Evolutionary conservation across 139 green algal genomes (phyloP).

Genomic region (Chlorella sorokiniana): DNA sequence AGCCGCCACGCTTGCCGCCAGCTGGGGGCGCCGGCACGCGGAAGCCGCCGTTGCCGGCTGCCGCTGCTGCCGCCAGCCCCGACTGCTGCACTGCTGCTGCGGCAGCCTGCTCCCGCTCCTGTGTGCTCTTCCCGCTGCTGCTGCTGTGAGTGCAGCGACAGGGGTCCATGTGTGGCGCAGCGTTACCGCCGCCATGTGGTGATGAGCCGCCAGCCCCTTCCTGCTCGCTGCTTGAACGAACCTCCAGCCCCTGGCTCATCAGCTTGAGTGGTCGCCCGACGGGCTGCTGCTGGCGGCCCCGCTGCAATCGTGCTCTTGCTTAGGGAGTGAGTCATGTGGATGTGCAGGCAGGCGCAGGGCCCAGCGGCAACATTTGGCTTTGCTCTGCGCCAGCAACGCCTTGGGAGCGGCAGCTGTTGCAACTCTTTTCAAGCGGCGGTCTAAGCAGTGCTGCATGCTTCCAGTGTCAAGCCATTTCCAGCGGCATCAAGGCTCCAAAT

Average conservation of each 20-base stretch:
- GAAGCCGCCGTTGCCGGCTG: not conserved
- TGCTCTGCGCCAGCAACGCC: too few relatives aligned
- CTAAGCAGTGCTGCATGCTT: too few relatives aligned
- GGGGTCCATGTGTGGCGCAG: not conserved
- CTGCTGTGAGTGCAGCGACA: conserved; percentile 1
- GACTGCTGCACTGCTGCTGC: conserved; percentile 13
- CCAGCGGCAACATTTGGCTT: too few relatives aligned
- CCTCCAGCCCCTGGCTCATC: conserved; percentile 30
- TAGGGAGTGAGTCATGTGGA: conserved; percentile 26
- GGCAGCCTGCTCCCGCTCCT: not conserved
- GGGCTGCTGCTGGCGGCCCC: conserved; percentile 15
- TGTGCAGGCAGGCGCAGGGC: too few relatives aligned
- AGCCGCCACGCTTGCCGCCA: not conserved
- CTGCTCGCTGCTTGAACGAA: not conserved
- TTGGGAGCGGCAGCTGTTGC: too few relatives aligned
- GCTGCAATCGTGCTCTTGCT: conserved; percentile 3
- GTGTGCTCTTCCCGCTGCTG: not conserved
- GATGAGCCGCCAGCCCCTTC: not conserved
- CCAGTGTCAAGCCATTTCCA: too few relatives aligned
- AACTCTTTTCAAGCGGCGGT: too few relatives aligned
- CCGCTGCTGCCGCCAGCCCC: too few relatives aligned
- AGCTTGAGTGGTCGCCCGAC: conserved; percentile 19
- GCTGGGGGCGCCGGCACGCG: too few relatives aligned
- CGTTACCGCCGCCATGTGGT: not conserved
- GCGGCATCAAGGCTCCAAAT: too few relatives aligned